Evolutionary conservation across 208 protist genomes (phyloP).

Genomic region (Trypanosoma vivax): DNA sequence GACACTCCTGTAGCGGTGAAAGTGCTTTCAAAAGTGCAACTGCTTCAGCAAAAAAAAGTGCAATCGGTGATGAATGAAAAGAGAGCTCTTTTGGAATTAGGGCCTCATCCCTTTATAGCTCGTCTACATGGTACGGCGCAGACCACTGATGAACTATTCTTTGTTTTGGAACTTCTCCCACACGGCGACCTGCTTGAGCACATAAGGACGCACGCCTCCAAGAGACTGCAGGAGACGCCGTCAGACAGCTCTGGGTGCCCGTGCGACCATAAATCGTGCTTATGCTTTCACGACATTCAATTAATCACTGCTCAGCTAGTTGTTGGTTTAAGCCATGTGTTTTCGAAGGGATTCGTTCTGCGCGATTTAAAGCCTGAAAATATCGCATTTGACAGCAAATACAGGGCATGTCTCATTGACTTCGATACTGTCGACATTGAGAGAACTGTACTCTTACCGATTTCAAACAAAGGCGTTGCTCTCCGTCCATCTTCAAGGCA

Average conservation of each 20-base stretch:
- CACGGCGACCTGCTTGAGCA: constrained; percentile 91
- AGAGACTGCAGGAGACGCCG: neutral
- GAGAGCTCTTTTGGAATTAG: constrained; percentile 48
- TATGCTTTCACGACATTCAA: constrained; percentile 74
- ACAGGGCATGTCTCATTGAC: constrained; percentile 77
- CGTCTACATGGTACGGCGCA: constrained; percentile 86
- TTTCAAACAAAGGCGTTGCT: constrained; percentile 47
- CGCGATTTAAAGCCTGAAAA: constrained; percentile 91
- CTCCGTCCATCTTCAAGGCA: constrained; percentile 11
- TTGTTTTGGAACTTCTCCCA: constrained; percentile 90
- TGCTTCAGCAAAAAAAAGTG: constrained; percentile 83
- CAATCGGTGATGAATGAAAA: constrained; percentile 82
- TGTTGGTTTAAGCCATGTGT: constrained; percentile 43
- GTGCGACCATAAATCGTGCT: constrained; percentile 25
- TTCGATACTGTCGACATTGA: constrained; percentile 83
- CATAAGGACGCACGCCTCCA: constrained; percentile 32
- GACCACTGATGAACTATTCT: constrained; percentile 87
- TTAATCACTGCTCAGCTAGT: constrained; percentile 83
- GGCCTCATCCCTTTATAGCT: constrained; percentile 66
- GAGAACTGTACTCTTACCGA: constrained; percentile 14
- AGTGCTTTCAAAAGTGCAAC: constrained; percentile 80
- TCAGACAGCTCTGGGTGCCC: too few species aligned
- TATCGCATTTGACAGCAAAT: constrained; percentile 72
- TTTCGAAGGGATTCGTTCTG: constrained; percentile 59
- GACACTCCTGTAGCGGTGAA: constrained; percentile 70